Percentiles rank a stretch among this genome's conserved stretches.
Conservation (phyloP, 1,284 basidiomycete genomes). For the Puccinia hordei region DNA sequence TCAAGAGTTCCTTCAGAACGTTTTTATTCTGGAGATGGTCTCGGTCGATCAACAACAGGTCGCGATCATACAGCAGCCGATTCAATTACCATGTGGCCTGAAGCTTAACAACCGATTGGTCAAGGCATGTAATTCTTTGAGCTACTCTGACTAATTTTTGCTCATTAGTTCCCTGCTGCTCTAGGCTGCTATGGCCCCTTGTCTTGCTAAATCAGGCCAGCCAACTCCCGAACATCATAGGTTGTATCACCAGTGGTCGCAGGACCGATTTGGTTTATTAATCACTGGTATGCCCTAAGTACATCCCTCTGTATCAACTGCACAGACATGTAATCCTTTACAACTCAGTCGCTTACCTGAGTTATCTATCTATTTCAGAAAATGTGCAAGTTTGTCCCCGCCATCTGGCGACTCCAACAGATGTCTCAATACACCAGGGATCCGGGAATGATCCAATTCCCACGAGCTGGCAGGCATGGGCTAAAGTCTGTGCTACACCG, state of each 20-base stretch:
- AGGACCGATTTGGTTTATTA: conserved; percentile 25
- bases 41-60: neutral
- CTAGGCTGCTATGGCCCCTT: conserved; percentile 31
- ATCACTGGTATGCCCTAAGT: conserved; percentile 20
- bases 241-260: conserved; percentile 27
- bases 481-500: conserved; percentile 1
- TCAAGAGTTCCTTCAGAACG: no score
- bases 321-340: neutral
- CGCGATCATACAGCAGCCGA: neutral
- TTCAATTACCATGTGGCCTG: conserved; percentile 22
- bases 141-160: neutral
- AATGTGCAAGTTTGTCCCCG: conserved; percentile 29
- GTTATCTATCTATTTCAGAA: neutral
- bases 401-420: conserved; percentile 24
- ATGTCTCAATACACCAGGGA: neutral
- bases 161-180: neutral
- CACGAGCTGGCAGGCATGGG: conserved; percentile 22
- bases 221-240: conserved; percentile 21
- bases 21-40: no score
- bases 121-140: neutral
- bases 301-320: neutral
- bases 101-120: conserved; percentile 26
- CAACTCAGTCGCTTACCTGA: neutral
- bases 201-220: conserved; percentile 18
- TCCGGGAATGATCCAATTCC: neutral